A percentile compares a stretch with the other conserved stretches of the same genome.
Evolutionary conservation across 371 early-diverging fungal genomes (phyloP).

Genomic region (Rhizomucor pusillus): DNA sequence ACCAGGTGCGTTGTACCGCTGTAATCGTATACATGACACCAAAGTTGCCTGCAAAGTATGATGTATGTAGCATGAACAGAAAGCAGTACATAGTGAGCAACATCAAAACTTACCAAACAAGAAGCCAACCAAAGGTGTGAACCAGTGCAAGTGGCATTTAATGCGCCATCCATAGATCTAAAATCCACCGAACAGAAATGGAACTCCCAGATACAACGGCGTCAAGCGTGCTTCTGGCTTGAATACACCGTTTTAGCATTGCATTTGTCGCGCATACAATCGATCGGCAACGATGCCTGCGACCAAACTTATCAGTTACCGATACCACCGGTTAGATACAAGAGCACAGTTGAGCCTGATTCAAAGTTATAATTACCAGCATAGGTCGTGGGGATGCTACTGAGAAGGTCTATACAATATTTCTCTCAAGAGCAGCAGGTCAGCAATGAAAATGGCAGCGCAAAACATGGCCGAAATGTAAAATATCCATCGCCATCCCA

Average conservation of each 20-base stretch:
- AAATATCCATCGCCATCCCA: slow-evolving; percentile 61
- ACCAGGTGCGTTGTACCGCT: slow-evolving; percentile 27
- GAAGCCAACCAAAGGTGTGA: slow-evolving; percentile 25
- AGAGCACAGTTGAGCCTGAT: slow-evolving; percentile 46
- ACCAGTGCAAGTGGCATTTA: slow-evolving; percentile 20
- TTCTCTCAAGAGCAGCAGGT: slow-evolving; percentile 50
- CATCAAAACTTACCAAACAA: slow-evolving; percentile 8
- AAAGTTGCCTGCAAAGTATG: slow-evolving; percentile 11
- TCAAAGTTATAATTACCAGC: slow-evolving; percentile 34
- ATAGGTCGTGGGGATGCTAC: too few relatives aligned
- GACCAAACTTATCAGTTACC: slow-evolving; percentile 45
- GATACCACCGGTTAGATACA: slow-evolving; percentile 48
- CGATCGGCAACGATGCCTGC: slow-evolving; percentile 39
- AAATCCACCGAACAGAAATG: slow-evolving; percentile 21
- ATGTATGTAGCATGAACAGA: background rate
- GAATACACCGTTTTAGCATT: slow-evolving; percentile 9
- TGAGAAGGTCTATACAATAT: slow-evolving; percentile 36
- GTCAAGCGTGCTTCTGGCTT: slow-evolving; percentile 21
- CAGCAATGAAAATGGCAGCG: slow-evolving; percentile 35
- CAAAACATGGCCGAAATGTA: slow-evolving; percentile 52
- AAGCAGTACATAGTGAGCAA: background rate
- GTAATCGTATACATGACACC: slow-evolving; percentile 36
- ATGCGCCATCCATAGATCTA: slow-evolving; percentile 41
- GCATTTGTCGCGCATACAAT: slow-evolving; percentile 16
- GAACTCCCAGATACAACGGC: slow-evolving; percentile 24